These are phyloP conservation scores for Pinus albicaulis DNA, from an alignment of 75 land plant species.

Conservation along the genomic window DNA sequence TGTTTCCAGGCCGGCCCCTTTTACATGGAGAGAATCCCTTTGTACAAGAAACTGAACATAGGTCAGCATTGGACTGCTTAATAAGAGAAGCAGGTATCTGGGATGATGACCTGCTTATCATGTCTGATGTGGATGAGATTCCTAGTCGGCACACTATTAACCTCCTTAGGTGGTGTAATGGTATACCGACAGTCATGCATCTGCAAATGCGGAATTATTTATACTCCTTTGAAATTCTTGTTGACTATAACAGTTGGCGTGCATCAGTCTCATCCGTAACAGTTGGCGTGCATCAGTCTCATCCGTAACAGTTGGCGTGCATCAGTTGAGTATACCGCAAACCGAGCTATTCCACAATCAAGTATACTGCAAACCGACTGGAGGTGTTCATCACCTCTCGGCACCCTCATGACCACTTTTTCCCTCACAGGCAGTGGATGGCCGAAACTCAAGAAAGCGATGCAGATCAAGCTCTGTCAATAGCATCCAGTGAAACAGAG, in stretches of 20 bases:
- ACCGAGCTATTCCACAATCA: too few species aligned
- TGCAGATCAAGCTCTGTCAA: too few species aligned
- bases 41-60: constrained; percentile 46
- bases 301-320: constrained; percentile 88
- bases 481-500: too few species aligned
- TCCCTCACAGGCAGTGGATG: too few species aligned
- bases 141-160: constrained; percentile 75
- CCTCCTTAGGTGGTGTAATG: constrained; percentile 83
- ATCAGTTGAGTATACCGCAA: too few species aligned
- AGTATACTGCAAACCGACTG: too few species aligned
- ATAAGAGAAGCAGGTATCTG: constrained; percentile 54
- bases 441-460: too few species aligned
- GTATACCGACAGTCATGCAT: constrained; percentile 69
- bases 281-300: constrained; percentile 80
- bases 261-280: constrained; percentile 51
- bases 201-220: constrained; percentile 81
- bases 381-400: too few species aligned
- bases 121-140: constrained; percentile 89
- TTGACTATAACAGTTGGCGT: constrained; percentile 83
- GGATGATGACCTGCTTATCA: constrained; percentile 69
- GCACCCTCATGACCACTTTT: too few species aligned
- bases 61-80: constrained; percentile 49
- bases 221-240: constrained; percentile 91
- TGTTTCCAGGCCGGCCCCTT: constrained; percentile 22
- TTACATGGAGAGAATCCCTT: constrained; percentile 49